Evolutionary conservation across 768 basidiomycete genomes (phyloP).

Genomic region (Auriscalpium orientale): DNA sequence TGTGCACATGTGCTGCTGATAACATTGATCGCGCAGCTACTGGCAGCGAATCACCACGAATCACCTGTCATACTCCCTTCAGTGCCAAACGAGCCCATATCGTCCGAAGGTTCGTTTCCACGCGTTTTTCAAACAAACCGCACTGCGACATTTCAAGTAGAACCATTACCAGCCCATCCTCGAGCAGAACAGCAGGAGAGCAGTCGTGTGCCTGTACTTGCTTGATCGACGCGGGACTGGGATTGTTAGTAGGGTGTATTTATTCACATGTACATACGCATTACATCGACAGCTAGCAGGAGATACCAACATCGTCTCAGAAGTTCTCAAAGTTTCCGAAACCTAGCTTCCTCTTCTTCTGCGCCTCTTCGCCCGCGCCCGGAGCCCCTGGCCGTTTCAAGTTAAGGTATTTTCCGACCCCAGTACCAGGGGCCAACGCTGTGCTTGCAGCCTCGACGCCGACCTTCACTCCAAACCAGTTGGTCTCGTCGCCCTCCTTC

Average conservation of each 20-base stretch:
- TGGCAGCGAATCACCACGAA: conserved; percentile 14
- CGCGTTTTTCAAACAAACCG: too few species aligned
- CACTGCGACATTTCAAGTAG: too few species aligned
- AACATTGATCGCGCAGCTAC: conserved; percentile 24
- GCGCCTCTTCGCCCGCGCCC: conserved; percentile 37
- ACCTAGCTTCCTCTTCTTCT: conserved; percentile 78
- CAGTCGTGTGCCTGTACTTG: conserved; percentile 24
- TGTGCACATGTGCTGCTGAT: background rate
- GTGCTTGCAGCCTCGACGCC: conserved; percentile 36
- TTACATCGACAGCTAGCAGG: background rate
- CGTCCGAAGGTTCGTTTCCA: conserved; percentile 24
- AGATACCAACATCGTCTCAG: conserved; percentile 29
- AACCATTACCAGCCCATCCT: too few species aligned
- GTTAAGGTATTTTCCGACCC: conserved; percentile 77
- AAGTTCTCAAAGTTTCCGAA: conserved; percentile 90
- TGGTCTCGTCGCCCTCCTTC: conserved; percentile 59
- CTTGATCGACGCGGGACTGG: conserved; percentile 10
- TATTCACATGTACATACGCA: conserved; percentile 8
- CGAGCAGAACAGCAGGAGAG: background rate
- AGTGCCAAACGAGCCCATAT: conserved; percentile 41
- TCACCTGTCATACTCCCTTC: conserved; percentile 40
- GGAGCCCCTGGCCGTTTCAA: conserved; percentile 21
- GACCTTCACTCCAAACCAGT: conserved; percentile 89
- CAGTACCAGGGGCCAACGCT: conserved; percentile 30
- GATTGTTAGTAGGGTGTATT: background rate